Conservation (phyloP, 257 asterid genomes). For the Solanum paucissectum region DNA sequence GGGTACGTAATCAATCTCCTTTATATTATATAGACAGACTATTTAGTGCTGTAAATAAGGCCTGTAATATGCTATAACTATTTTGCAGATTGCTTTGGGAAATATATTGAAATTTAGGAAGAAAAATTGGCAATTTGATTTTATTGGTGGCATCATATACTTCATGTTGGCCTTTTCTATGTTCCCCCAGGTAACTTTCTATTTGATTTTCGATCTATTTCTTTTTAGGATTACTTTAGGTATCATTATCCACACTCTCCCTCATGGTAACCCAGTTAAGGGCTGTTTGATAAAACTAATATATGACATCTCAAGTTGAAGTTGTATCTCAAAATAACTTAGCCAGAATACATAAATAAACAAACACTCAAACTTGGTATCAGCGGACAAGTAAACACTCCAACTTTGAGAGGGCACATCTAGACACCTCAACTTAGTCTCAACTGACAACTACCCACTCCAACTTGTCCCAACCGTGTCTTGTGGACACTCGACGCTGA, state of each 20-base stretch:
- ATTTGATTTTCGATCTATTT: background rate
- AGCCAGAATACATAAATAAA: background rate
- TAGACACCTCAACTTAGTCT: background rate
- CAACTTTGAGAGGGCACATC: background rate
- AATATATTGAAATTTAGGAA: constrained; percentile 94
- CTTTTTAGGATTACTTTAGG: background rate
- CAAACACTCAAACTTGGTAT: background rate
- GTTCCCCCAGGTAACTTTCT: constrained; percentile 82
- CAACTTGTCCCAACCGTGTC: background rate
- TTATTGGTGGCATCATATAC: constrained; percentile 91
- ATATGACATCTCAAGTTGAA: background rate
- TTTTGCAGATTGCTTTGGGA: constrained; percentile 91
- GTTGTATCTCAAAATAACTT: background rate
- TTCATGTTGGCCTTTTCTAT: constrained; percentile 78
- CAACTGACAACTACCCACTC: background rate
- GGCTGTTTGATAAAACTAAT: background rate
- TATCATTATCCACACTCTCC: background rate
- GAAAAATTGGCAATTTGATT: constrained; percentile 98
- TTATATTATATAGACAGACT: background rate
- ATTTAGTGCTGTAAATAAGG: background rate
- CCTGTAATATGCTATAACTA: background rate
- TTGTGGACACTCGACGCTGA: background rate
- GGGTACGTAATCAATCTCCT: constrained; percentile 37
- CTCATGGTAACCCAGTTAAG: background rate
- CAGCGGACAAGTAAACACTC: background rate